Percentiles rank a stretch among this genome's conserved stretches.
phyloP scores from a whole-genome alignment of 306 rosid species.

The Pueraria montana region DNA sequence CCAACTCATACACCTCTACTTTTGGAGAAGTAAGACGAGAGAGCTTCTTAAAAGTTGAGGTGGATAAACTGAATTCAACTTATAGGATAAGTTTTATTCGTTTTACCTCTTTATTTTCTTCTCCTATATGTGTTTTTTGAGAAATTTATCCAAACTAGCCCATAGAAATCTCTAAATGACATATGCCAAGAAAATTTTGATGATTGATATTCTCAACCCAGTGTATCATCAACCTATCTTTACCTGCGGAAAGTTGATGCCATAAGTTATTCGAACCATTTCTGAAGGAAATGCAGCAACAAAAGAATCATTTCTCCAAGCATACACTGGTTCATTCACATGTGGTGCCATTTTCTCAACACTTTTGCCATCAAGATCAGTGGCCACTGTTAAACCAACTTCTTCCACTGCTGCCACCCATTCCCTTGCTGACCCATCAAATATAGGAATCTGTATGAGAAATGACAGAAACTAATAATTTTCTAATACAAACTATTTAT shows the following conservation, averaged over 20 bases:
- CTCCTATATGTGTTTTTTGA: neutral
- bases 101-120: neutral
- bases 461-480: slow-evolving; percentile 44
- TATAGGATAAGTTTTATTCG: neutral
- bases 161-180: slow-evolving; percentile 19
- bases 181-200: neutral
- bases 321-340: slow-evolving; percentile 70
- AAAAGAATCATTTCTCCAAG: slow-evolving; percentile 81
- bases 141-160: slow-evolving; percentile 7
- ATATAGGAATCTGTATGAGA: slow-evolving; percentile 78
- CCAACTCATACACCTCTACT: too few relatives aligned
- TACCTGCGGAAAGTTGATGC: slow-evolving; percentile 88
- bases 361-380: slow-evolving; percentile 58
- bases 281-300: slow-evolving; percentile 82
- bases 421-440: slow-evolving; percentile 90
- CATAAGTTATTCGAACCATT: slow-evolving; percentile 67
- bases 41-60: neutral
- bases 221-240: slow-evolving; percentile 28
- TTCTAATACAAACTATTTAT: slow-evolving; percentile 16
- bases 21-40: neutral
- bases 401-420: slow-evolving; percentile 81
- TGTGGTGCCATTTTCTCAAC: slow-evolving; percentile 76
- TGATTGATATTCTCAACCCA: slow-evolving; percentile 40
- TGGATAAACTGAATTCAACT: neutral
- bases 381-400: slow-evolving; percentile 77